Percentiles rank a stretch among this genome's conserved stretches.
phyloP scores from a whole-genome alignment of 495 filamentous ascomycete genomes.

The Podospora tetraspora region DNA sequence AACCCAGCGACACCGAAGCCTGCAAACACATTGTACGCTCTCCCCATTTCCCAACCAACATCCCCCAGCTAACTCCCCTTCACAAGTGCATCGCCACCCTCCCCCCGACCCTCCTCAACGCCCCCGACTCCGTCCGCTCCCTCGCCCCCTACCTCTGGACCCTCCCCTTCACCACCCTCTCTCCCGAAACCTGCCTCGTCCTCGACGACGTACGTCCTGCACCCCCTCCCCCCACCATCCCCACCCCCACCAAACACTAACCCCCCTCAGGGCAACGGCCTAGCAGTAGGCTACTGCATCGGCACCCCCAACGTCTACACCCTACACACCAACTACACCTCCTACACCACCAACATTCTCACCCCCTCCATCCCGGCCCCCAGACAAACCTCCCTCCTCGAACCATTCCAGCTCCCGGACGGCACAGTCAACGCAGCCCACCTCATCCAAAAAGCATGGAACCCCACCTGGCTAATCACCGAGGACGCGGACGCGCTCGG shows the following conservation, averaged over 20 bases:
- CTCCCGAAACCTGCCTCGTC: slow-evolving; percentile 33
- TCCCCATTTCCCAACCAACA: background rate
- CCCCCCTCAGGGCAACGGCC: slow-evolving; percentile 21
- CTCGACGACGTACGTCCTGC: slow-evolving; percentile 30
- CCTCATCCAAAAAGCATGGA: slow-evolving; percentile 35
- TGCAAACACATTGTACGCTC: slow-evolving; percentile 33
- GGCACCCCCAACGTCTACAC: slow-evolving; percentile 33
- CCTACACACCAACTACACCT: slow-evolving; percentile 25
- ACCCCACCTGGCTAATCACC: slow-evolving; percentile 29
- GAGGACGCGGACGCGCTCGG: slow-evolving; percentile 26
- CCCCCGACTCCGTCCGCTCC: slow-evolving; percentile 19
- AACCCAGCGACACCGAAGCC: slow-evolving; percentile 27
- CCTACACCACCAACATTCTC: slow-evolving; percentile 32
- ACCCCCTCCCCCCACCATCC: too few relatives aligned
- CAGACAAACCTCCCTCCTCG: slow-evolving; percentile 18
- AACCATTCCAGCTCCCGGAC: slow-evolving; percentile 17
- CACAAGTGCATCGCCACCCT: slow-evolving; percentile 39
- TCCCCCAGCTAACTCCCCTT: background rate
- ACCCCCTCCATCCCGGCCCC: slow-evolving; percentile 15
- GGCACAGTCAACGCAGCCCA: slow-evolving; percentile 21
- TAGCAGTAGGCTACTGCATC: slow-evolving; percentile 39
- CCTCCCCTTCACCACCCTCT: slow-evolving; percentile 39
- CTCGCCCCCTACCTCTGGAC: slow-evolving; percentile 43
- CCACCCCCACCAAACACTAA: too few relatives aligned
- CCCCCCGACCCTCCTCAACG: slow-evolving; percentile 27